Evolutionary conservation across 139 green algal genomes (phyloP), one percentile per base, ranked within the genome.

Genomic region (Chlorella sp.): DNA sequence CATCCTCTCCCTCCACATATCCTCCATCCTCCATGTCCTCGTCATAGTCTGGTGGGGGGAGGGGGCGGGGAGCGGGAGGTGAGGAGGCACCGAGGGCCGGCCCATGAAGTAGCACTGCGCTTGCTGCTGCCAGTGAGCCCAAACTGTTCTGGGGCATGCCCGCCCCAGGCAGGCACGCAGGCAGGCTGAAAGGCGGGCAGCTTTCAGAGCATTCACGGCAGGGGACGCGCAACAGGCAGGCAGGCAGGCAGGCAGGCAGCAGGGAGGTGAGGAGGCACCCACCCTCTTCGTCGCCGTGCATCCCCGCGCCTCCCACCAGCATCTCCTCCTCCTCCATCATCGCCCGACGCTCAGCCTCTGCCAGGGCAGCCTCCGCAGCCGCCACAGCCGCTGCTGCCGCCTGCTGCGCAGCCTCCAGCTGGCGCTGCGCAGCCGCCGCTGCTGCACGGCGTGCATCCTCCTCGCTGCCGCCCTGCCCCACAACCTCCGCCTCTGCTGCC

Each of bases 21-120:
- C 90, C 91, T 2, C 93, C 95, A 16, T 94, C 93, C 34, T 95
- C 93, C 42, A 90, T 90, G 24, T 78, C 84, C 48, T 95, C 93
- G 79, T 94, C 93, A n/a, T 48, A 68, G 28, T 66, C 84, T 88
- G 84, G 39, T 18, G 53, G 32, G 32, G 53, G 57, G 60, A 57
- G 19, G 22, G 39, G 26, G 39, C 7, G 71, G 28, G 53, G 42
- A 32, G 32, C 0, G 28, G 79, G 40, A 36, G 0, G 79, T 37
- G 79, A 28, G 3, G 26, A 48, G 48, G 40, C 40, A 68, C 12
- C 7, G 68, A 37, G 71, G 71, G 39, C 2, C 7, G 22, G 24
- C 5, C 64, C 21, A 71, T 9, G 64, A 71, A n/a, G 76, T n/a
- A n/a, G n/a, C n/a, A n/a, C n/a, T 36, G 19, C 0, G 24, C 22